Conservation (phyloP, 306 rosid species). For the Vicia faba region DNA sequence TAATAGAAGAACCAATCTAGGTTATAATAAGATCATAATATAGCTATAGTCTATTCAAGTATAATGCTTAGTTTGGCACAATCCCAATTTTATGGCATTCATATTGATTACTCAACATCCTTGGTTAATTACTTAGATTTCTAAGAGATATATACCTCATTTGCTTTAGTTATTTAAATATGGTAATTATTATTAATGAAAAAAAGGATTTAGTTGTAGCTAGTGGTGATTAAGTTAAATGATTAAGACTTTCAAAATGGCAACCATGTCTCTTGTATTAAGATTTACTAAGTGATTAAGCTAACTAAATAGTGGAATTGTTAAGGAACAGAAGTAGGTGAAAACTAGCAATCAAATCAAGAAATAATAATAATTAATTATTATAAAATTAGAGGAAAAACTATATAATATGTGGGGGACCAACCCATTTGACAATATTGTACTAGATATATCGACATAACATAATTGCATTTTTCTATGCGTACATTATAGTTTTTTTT, state of each 20-base stretch:
- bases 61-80: slow-evolving; percentile 24
- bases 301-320: slow-evolving; percentile 37
- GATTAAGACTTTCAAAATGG: slow-evolving; percentile 15
- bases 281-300: slow-evolving; percentile 10
- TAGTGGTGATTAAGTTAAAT: slow-evolving; percentile 6
- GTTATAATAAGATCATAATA: slow-evolving; percentile 13
- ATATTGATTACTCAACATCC: background rate
- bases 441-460: background rate
- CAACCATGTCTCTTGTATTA: slow-evolving; percentile 7
- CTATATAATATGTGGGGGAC: slow-evolving; percentile 17
- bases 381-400: slow-evolving; percentile 11
- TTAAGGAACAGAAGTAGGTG: slow-evolving; percentile 38
- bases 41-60: slow-evolving; percentile 5
- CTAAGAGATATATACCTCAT: slow-evolving; percentile 38
- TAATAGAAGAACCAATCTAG: slow-evolving; percentile 43
- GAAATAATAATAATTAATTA: slow-evolving; percentile 20
- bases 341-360: slow-evolving; percentile 34
- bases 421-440: slow-evolving; percentile 44
- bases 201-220: background rate
- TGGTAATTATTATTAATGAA: slow-evolving; percentile 26
- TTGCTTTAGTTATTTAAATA: slow-evolving; percentile 18
- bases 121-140: slow-evolving; percentile 30
- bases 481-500: slow-evolving; percentile 19
- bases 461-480: slow-evolving; percentile 29
- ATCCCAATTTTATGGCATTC: slow-evolving; percentile 17